Base-by-base conservation (phyloP, 768 basidiomycete genomes). In the Boletus subcaerulescens region DNA sequence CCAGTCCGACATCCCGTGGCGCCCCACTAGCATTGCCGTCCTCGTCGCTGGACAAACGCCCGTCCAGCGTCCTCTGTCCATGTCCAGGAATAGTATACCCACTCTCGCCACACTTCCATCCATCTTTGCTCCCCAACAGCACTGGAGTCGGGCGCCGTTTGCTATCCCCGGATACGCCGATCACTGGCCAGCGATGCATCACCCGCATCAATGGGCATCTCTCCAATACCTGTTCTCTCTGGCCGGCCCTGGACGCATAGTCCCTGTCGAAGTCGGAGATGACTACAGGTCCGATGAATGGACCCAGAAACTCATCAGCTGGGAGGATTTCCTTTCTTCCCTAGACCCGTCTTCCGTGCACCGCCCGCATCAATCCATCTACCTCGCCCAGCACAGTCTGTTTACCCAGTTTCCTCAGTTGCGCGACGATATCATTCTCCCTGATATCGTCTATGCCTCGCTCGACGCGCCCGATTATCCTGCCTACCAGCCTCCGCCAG, bases 331-430 rank as follows among this genome's bases (percentile, higher is more conserved):
- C 67, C 75, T 98, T 8, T 61, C 74, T 53, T 69, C 74, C 56
- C 61, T 86, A 33, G 60, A 51, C 52, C 43, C 62, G 51, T 71
- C 73, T 49, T 51, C 58, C 14, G 55, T 52, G 3, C 55, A 53
- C 8, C 53, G 52, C 43, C 58, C 59, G 32, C 59, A 51, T 47
- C 66, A 77, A 3, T 66, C 75, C 14, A 61, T 87, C 36, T 99
- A 99, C 69, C 83, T 99, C 42, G 97, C 97, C 0, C 97, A 99
- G 66, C 87, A 99, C 72, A 81, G 85, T 61, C 80, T 99, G 14
- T 76, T 95, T 55, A 73, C 72, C 39, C 97, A 99, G 68, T 93
- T 98, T 60, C 94, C 93, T 2, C 68, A 71, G 3, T 76, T 99
- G 41, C 75, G 80, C 45, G 74, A 77, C 9, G 97, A 98, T 64